phyloP scores from a whole-genome alignment of 139 green algal species.

The Coelastrella sp. region DNA sequence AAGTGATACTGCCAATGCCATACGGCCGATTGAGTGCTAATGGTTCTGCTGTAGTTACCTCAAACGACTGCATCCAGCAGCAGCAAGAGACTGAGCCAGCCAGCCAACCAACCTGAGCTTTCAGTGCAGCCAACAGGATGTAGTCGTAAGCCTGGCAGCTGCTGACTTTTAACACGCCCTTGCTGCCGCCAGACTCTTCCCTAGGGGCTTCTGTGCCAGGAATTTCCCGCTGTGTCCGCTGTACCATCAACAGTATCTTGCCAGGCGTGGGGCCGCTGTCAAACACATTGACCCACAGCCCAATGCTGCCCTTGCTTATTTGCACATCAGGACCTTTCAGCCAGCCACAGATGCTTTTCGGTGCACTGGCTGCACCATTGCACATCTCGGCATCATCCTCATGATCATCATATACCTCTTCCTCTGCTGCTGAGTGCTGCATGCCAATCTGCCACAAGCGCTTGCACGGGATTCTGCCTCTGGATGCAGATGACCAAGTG shows the following conservation, averaged over 20 bases:
- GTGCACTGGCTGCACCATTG: background rate
- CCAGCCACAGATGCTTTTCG: conserved; percentile 35
- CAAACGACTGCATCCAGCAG: no score
- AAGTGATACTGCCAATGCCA: no score
- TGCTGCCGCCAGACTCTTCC: background rate
- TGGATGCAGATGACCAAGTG: no score
- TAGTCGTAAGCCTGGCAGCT: conserved; percentile 55
- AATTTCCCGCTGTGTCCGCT: conserved; percentile 39
- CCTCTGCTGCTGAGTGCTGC: conserved; percentile 31
- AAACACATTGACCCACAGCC: conserved; percentile 49
- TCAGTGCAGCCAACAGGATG: conserved; percentile 55
- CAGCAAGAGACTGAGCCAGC: no score
- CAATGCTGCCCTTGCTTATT: background rate
- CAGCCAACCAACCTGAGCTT: conserved; percentile 28
- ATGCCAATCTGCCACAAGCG: conserved; percentile 52
- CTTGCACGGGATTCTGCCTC: conserved; percentile 43
- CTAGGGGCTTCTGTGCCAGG: background rate
- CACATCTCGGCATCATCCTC: background rate
- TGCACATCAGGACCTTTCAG: conserved; percentile 2
- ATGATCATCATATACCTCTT: conserved; percentile 26
- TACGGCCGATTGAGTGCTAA: no score
- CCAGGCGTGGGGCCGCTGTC: conserved; percentile 24
- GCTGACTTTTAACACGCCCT: conserved; percentile 50
- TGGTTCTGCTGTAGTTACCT: no score
- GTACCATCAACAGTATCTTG: conserved; percentile 42